phyloP scores from a whole-genome alignment of 352 stramenopile species.

The Pythium guiyangense region DNA sequence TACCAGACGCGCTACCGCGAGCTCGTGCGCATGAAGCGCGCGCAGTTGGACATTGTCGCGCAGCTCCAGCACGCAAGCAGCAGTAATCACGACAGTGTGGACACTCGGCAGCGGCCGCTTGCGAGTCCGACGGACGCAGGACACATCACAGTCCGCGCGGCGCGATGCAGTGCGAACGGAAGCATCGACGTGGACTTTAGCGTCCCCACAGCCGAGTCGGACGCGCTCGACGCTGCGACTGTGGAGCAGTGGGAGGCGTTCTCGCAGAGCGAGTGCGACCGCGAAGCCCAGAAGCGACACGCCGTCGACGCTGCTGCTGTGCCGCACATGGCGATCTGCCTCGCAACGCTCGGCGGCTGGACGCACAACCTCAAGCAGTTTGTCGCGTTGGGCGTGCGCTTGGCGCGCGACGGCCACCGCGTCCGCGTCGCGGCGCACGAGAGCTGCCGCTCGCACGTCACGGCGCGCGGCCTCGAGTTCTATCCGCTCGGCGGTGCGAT shows the following conservation, averaged over 20 bases:
- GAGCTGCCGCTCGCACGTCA: constrained; percentile 83
- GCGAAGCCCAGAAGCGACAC: not conserved
- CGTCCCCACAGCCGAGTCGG: constrained; percentile 22
- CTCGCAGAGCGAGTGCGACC: constrained; percentile 14
- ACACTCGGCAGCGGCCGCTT: constrained; percentile 7
- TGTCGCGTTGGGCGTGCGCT: constrained; percentile 74
- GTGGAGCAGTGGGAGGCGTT: not conserved
- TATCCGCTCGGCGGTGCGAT: constrained; percentile 82
- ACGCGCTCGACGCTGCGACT: constrained; percentile 16
- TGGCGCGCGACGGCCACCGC: constrained; percentile 83
- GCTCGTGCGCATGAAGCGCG: constrained; percentile 21
- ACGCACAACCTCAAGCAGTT: constrained; percentile 86
- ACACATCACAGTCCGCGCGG: no score
- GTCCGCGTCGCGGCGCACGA: constrained; percentile 90
- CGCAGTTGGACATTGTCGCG: no score
- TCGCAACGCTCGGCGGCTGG: constrained; percentile 88
- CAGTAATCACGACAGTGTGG: no score
- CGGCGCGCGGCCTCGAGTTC: constrained; percentile 65
- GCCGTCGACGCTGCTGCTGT: constrained; percentile 11
- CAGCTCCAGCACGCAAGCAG: no score
- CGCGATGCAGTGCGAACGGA: constrained; percentile 23
- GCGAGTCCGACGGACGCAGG: constrained; percentile 11
- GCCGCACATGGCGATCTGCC: constrained; percentile 65
- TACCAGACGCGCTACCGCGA: constrained; percentile 35
- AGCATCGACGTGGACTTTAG: constrained; percentile 20